phyloP scores from a whole-genome alignment of 75 land plant genomes.

The Picea sitchensis region DNA sequence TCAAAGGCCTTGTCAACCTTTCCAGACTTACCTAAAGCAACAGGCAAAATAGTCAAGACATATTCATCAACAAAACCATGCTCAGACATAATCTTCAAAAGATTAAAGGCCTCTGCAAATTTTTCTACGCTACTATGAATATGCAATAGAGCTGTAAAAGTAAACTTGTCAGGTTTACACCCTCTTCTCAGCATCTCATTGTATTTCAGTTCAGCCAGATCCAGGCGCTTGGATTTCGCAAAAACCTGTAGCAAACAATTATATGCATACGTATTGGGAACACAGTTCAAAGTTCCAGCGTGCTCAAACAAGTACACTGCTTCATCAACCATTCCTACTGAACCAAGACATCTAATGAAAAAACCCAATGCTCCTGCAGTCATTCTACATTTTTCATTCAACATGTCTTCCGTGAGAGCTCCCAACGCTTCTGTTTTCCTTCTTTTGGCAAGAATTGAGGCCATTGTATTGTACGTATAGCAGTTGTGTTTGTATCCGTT shows the following conservation, averaged over 20 bases:
- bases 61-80: constrained; percentile 45
- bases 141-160: constrained; percentile 42
- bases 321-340: constrained; percentile 36
- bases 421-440: constrained; percentile 28
- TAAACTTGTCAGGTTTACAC: constrained; percentile 30
- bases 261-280: constrained; percentile 44
- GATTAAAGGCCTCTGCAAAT: constrained; percentile 32
- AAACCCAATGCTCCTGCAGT: constrained; percentile 55
- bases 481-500: constrained; percentile 32
- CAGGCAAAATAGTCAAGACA: constrained; percentile 29
- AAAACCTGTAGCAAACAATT: constrained; percentile 54
- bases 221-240: constrained; percentile 24
- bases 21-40: constrained; percentile 49
- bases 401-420: constrained; percentile 22
- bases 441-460: constrained; percentile 33
- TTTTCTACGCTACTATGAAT: constrained; percentile 39
- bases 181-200: constrained; percentile 40
- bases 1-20: constrained; percentile 44
- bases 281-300: constrained; percentile 27
- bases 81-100: constrained; percentile 20
- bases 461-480: constrained; percentile 57
- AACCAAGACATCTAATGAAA: constrained; percentile 50
- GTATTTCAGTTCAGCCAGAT: constrained; percentile 37
- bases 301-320: constrained; percentile 37
- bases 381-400: constrained; percentile 26